Evolutionary conservation across 2,329 filamentous ascomycete species (phyloP).

Genomic region (Thelonectria blattea): DNA sequence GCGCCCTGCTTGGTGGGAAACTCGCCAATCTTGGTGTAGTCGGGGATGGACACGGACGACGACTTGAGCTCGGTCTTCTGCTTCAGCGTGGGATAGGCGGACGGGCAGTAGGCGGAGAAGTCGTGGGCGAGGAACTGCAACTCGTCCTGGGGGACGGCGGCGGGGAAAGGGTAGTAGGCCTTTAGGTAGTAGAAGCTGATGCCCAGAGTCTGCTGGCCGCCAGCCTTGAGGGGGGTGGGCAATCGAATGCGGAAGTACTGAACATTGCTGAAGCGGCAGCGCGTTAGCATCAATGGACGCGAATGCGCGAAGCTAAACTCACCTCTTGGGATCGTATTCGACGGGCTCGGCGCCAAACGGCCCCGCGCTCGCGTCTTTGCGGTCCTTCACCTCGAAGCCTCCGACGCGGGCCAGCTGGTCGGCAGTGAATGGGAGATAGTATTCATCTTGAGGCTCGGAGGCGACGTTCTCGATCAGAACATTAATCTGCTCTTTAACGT

Average conservation of each 20-base stretch:
- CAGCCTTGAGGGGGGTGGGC: constrained; percentile 75
- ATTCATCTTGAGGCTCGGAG: constrained; percentile 79
- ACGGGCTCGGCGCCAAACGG: constrained; percentile 74
- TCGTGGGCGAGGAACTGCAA: constrained; percentile 86
- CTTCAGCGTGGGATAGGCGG: constrained; percentile 83
- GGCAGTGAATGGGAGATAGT: constrained; percentile 86
- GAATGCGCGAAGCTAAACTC: constrained; percentile 32
- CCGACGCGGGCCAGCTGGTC: constrained; percentile 79
- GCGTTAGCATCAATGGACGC: constrained; percentile 23
- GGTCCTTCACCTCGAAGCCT: constrained; percentile 89
- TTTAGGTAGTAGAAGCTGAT: constrained; percentile 85
- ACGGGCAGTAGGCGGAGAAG: constrained; percentile 85
- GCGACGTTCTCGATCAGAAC: constrained; percentile 92
- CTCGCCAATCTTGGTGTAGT: constrained; percentile 79
- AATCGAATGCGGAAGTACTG: constrained; percentile 88
- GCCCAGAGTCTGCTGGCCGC: constrained; percentile 81
- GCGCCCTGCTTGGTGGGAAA: constrained; percentile 82
- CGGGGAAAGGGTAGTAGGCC: constrained; percentile 80
- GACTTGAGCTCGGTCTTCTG: constrained; percentile 98
- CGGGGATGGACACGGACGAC: constrained; percentile 75
- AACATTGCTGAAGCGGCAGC: constrained; percentile 58
- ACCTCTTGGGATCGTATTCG: constrained; percentile 67
- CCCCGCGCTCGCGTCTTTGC: constrained; percentile 74
- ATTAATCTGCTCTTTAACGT: constrained; percentile 88
- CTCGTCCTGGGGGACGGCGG: constrained; percentile 80